Evolutionary conservation across 495 filamentous ascomycete genomes (phyloP).

Genomic region (Penicillium egyptiacum): DNA sequence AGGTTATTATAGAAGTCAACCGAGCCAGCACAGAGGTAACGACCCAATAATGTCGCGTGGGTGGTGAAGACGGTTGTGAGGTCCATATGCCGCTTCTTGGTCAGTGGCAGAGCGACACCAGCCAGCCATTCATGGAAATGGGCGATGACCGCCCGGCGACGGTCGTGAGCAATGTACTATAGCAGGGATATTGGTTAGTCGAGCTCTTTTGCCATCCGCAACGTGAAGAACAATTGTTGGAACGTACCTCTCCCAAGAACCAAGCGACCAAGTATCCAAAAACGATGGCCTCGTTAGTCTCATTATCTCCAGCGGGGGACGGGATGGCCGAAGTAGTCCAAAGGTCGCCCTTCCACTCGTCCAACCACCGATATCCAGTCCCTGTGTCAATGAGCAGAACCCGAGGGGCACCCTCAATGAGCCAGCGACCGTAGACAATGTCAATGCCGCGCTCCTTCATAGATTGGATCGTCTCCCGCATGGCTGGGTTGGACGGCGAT

Average conservation of each 20-base stretch:
- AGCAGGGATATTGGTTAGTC: background rate
- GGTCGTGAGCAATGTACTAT: conserved; percentile 92
- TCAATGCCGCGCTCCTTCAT: conserved; percentile 91
- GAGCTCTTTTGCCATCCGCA: background rate
- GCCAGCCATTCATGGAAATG: conserved; percentile 99
- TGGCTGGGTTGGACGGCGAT: conserved; percentile 74
- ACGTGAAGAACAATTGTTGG: too few relatives aligned
- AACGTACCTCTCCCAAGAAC: conserved; percentile 91
- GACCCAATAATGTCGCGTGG: conserved; percentile 89
- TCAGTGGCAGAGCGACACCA: conserved; percentile 90
- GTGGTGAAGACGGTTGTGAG: conserved; percentile 99
- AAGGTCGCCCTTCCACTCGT: conserved; percentile 96
- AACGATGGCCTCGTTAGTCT: conserved; percentile 96
- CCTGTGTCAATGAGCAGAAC: conserved; percentile 94
- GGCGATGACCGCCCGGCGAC: conserved; percentile 83
- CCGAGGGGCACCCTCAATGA: conserved; percentile 93
- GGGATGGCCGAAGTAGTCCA: conserved; percentile 94
- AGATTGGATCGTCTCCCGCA: conserved; percentile 77
- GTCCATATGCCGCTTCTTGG: conserved; percentile 91
- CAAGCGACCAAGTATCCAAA: conserved; percentile 97
- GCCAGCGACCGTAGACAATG: conserved; percentile 91
- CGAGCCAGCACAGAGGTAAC: conserved; percentile 94
- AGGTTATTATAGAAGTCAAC: conserved; percentile 99
- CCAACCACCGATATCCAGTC: conserved; percentile 83
- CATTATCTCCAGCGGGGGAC: conserved; percentile 82